phyloP scores from a whole-genome alignment of 169 alveolate genomes.

The Amoebophrya sp. region DNA sequence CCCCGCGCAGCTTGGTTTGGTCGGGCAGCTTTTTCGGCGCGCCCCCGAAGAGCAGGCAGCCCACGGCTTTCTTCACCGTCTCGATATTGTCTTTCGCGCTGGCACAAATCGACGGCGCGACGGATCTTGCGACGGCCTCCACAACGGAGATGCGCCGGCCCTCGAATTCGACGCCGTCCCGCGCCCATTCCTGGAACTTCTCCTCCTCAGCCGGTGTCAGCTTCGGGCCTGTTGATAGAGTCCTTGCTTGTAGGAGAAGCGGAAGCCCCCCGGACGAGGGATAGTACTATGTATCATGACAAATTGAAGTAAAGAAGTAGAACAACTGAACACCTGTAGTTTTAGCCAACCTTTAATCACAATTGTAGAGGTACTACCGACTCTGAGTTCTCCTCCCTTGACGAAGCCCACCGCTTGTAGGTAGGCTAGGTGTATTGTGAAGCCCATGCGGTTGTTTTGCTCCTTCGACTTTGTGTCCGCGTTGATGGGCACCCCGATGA shows the following conservation, averaged over 20 bases:
- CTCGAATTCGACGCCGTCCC: not conserved
- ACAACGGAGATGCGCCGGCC: conserved; percentile 26
- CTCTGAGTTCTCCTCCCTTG: not conserved
- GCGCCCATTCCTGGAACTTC: not conserved
- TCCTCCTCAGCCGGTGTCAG: conserved; percentile 25
- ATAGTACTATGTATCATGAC: not conserved
- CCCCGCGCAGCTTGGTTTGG: conserved; percentile 51
- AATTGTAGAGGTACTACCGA: not conserved
- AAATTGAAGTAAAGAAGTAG: not conserved
- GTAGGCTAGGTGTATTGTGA: conserved; percentile 26
- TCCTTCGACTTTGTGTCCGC: not conserved
- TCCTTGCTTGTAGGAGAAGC: conserved; percentile 47
- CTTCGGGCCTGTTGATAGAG: conserved; percentile 51
- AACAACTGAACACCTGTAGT: no score
- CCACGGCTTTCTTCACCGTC: conserved; percentile 92
- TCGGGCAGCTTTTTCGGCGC: conserved; percentile 88
- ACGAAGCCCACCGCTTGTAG: conserved; percentile 56
- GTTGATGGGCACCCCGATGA: conserved; percentile 67
- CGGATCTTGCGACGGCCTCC: conserved; percentile 44
- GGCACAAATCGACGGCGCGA: conserved; percentile 96
- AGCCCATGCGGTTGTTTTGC: not conserved
- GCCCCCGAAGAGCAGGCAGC: conserved; percentile 97
- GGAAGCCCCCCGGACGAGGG: no score
- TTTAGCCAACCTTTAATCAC: no score
- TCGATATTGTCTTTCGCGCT: conserved; percentile 45